Evolutionary conservation across 768 basidiomycete species (phyloP).

Genomic region (Amanita pallidorosea): DNA sequence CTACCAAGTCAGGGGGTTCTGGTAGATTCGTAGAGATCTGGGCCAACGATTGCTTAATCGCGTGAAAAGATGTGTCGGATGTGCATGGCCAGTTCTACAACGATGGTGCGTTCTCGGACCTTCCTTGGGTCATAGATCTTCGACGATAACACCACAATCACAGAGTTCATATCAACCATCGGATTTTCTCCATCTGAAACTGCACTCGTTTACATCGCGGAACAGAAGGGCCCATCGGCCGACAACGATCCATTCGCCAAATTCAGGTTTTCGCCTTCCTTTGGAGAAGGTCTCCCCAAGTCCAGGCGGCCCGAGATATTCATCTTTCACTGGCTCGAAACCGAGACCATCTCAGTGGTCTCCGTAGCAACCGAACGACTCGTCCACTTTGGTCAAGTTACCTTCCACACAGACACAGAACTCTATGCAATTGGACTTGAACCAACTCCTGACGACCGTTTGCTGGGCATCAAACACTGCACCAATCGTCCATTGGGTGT

Average conservation of each 20-base stretch:
- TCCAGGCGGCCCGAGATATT: slow-evolving; percentile 45
- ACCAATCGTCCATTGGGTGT: slow-evolving; percentile 49
- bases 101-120: slow-evolving; percentile 23
- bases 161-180: slow-evolving; percentile 42
- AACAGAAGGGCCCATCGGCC: slow-evolving; percentile 28
- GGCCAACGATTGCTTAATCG: slow-evolving; percentile 30
- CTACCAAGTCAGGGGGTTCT: slow-evolving; percentile 18
- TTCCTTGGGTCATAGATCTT: not conserved
- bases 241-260: slow-evolving; percentile 26
- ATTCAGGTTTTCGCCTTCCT: slow-evolving; percentile 46
- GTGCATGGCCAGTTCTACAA: slow-evolving; percentile 48
- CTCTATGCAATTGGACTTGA: slow-evolving; percentile 58
- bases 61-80: slow-evolving; percentile 45
- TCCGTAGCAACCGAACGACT: slow-evolving; percentile 8
- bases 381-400: slow-evolving; percentile 43
- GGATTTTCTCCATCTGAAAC: slow-evolving; percentile 44
- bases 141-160: not conserved
- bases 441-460: slow-evolving; percentile 40
- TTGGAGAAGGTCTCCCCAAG: slow-evolving; percentile 51
- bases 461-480: slow-evolving; percentile 50
- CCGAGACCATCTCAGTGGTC: slow-evolving; percentile 8
- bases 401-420: slow-evolving; percentile 29
- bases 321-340: slow-evolving; percentile 33
- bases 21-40: slow-evolving; percentile 55
- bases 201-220: slow-evolving; percentile 50